Evolutionary conservation across 345 rosid species (phyloP).

Genomic region (Salix viminalis): DNA sequence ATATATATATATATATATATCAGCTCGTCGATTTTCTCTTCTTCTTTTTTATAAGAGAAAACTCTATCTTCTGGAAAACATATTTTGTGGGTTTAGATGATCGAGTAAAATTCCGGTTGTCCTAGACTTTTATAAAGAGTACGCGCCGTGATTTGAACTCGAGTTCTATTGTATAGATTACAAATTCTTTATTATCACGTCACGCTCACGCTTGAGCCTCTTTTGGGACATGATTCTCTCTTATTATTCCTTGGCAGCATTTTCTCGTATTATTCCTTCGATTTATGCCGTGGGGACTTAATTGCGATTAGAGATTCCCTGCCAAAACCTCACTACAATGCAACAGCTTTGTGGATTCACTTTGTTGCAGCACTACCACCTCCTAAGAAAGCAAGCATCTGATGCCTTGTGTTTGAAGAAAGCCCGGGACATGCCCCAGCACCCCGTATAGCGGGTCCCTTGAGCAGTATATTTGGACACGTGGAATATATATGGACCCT

Average conservation of each 20-base stretch:
- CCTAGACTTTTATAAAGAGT: no score
- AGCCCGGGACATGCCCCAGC: neutral
- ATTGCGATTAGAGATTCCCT: constrained; percentile 7
- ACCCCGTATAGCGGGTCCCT: neutral
- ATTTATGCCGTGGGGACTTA: neutral
- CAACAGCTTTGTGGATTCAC: neutral
- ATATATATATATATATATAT: no score
- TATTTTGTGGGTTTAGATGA: no score
- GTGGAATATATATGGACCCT: neutral
- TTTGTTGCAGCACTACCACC: constrained; percentile 4
- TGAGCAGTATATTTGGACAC: neutral
- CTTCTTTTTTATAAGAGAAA: no score
- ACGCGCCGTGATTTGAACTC: fast-evolving
- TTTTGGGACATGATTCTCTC: no score
- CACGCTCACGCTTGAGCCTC: no score
- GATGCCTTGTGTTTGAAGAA: neutral
- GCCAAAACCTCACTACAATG: neutral
- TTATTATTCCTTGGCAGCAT: neutral
- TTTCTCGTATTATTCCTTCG: neutral
- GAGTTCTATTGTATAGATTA: fast-evolving
- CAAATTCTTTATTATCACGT: no score
- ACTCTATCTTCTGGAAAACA: no score
- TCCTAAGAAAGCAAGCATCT: neutral
- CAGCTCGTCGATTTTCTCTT: neutral
- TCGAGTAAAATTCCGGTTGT: no score